Conservation (phyloP, 2,329 filamentous ascomycete genomes). For the Pezicula radicicola region DNA sequence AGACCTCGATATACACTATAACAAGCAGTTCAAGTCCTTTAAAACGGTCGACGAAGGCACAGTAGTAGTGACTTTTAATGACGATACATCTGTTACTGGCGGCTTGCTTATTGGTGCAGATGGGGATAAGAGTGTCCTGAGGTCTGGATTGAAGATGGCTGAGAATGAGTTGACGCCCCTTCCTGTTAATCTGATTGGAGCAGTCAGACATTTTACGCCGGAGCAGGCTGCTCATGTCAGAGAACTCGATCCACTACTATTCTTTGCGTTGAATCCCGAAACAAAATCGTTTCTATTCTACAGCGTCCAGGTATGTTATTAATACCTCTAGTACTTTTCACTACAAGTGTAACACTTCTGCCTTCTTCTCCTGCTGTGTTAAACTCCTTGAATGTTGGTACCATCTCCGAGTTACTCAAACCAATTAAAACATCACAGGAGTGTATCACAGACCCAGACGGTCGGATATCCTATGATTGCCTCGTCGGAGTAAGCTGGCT, state of each 20-base stretch:
- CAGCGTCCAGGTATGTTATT: slow-evolving; percentile 12
- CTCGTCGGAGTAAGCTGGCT: slow-evolving; percentile 47
- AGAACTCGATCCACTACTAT: slow-evolving; percentile 50
- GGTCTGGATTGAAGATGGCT: slow-evolving; percentile 30
- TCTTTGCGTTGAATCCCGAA: slow-evolving; percentile 50
- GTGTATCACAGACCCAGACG: not conserved
- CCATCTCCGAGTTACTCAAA: too few relatives aligned
- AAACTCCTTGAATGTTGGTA: too few relatives aligned
- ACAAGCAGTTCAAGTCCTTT: slow-evolving; percentile 40
- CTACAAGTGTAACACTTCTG: too few relatives aligned
- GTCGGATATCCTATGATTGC: slow-evolving; percentile 35
- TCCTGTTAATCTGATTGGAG: slow-evolving; percentile 36
- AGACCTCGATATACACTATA: slow-evolving; percentile 41
- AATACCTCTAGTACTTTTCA: too few relatives aligned
- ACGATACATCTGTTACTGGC: slow-evolving; percentile 29
- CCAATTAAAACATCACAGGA: slow-evolving; percentile 29
- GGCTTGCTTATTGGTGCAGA: slow-evolving; percentile 37
- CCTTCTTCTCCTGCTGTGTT: too few relatives aligned
- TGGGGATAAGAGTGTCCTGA: slow-evolving; percentile 31
- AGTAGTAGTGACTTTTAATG: slow-evolving; percentile 22
- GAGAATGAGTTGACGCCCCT: slow-evolving; percentile 30
- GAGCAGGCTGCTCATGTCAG: slow-evolving; percentile 36
- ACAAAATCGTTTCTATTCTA: slow-evolving; percentile 50
- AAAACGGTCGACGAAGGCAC: slow-evolving; percentile 2
- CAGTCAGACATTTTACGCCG: slow-evolving; percentile 33